phyloP scores from a whole-genome alignment of 192 early-diverging fungal genomes.

The Powellomyces hirtus region DNA sequence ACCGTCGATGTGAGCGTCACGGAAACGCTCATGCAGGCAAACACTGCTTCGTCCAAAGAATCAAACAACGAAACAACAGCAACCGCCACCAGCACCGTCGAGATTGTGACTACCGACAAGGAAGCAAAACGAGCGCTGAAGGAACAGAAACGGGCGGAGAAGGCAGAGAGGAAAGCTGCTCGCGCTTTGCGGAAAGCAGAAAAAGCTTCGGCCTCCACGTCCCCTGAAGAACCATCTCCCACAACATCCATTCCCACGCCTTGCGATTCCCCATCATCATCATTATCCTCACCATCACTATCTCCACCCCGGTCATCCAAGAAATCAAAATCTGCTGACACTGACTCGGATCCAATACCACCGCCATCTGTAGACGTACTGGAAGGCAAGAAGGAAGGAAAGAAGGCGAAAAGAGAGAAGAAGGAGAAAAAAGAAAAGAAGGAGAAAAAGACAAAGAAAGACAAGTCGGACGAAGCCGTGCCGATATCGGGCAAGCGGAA shows the following conservation, averaged over 20 bases:
- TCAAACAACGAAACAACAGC: background rate
- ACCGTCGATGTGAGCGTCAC: background rate
- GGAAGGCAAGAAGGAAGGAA: too few species aligned
- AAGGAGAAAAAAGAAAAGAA: conserved; percentile 20
- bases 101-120: background rate
- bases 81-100: background rate
- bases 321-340: background rate
- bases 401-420: conserved; percentile 3
- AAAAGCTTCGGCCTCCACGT: background rate
- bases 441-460: conserved; percentile 9
- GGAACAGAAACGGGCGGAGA: conserved; percentile 31
- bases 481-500: conserved; percentile 29
- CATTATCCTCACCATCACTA: background rate
- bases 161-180: conserved; percentile 15
- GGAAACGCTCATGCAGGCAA: conserved; percentile 14
- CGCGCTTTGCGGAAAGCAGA: background rate
- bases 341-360: too few species aligned
- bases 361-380: too few species aligned
- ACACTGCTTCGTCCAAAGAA: conserved; percentile 7
- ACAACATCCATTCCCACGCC: background rate
- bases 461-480: background rate
- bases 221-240: too few species aligned
- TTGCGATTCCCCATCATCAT: background rate
- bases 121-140: conserved; percentile 13
- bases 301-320: background rate